Percentiles rank a stretch among this genome's conserved stretches.
Evolutionary conservation across 192 early-diverging fungal species (phyloP).

Genomic region (Entophlyctis helioformis): DNA sequence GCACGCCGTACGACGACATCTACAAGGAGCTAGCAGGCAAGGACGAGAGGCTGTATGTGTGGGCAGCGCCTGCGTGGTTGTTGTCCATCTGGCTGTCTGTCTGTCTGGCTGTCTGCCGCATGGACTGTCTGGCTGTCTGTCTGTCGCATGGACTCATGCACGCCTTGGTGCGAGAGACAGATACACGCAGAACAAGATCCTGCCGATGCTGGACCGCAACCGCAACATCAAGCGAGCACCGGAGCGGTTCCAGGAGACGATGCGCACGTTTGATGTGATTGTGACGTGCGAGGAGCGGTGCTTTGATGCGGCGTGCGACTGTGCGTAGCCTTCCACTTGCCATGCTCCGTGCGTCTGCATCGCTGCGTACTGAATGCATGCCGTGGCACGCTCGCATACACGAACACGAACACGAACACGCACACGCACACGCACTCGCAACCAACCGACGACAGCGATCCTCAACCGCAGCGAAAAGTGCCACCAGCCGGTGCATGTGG

Average conservation of each 20-base stretch:
- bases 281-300: conserved; percentile 94
- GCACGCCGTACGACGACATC: conserved; percentile 84
- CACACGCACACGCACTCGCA: too few species aligned
- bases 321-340: conserved; percentile 21
- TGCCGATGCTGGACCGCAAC: conserved; percentile 91
- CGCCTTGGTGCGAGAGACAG: too few species aligned
- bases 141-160: too few species aligned
- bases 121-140: too few species aligned
- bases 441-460: too few species aligned
- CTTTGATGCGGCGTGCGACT: conserved; percentile 87
- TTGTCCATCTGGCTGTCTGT: too few species aligned
- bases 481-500: conserved; percentile 67
- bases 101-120: too few species aligned
- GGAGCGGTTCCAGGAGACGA: conserved; percentile 71
- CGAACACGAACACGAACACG: too few species aligned
- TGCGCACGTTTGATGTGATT: conserved; percentile 73
- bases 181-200: conserved; percentile 78
- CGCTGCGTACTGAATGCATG: too few species aligned
- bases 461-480: too few species aligned
- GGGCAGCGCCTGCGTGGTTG: too few species aligned
- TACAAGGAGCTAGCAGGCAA: conserved; percentile 65
- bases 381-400: too few species aligned
- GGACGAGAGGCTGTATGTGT: conserved; percentile 53
- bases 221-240: conserved; percentile 81
- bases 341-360: neutral